Evolutionary conservation across 495 filamentous ascomycete species (phyloP).

Genomic region (Tuber microsphaerosporum): DNA sequence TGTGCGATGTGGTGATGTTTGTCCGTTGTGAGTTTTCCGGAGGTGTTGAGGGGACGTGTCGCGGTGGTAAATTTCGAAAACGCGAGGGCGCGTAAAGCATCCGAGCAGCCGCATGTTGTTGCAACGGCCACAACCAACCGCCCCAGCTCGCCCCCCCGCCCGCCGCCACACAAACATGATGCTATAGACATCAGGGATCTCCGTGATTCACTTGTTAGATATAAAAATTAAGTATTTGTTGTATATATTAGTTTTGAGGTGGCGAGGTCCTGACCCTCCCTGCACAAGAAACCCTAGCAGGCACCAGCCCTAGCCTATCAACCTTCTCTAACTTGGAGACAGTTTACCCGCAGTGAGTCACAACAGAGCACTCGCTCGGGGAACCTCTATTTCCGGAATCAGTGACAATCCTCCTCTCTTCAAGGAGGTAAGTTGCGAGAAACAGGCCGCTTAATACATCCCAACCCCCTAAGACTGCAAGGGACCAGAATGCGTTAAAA

Average conservation of each 20-base stretch:
- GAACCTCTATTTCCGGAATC: not conserved
- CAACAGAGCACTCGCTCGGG: not conserved
- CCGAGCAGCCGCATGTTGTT: not conserved
- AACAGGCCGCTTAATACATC: not conserved
- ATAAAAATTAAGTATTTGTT: not conserved
- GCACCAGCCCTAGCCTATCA: not conserved
- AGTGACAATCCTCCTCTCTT: not conserved
- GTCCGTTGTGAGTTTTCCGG: not conserved
- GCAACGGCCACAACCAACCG: not conserved
- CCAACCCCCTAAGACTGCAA: not conserved
- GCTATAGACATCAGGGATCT: not conserved
- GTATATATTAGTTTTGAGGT: not conserved
- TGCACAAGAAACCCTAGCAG: not conserved
- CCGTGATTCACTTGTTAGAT: not conserved
- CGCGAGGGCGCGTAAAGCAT: conserved; percentile 5
- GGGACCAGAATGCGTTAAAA: not conserved
- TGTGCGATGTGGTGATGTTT: conserved; percentile 4
- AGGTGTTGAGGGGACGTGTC: not conserved
- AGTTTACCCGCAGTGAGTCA: not conserved
- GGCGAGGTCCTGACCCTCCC: not conserved
- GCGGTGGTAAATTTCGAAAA: not conserved
- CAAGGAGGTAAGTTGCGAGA: not conserved
- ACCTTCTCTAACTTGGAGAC: not conserved
- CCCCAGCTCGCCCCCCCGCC: too few relatives aligned
- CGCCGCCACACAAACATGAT: not conserved